Conservation (phyloP, 352 stramenopile species). For the Phytophthora hibernalis region DNA sequence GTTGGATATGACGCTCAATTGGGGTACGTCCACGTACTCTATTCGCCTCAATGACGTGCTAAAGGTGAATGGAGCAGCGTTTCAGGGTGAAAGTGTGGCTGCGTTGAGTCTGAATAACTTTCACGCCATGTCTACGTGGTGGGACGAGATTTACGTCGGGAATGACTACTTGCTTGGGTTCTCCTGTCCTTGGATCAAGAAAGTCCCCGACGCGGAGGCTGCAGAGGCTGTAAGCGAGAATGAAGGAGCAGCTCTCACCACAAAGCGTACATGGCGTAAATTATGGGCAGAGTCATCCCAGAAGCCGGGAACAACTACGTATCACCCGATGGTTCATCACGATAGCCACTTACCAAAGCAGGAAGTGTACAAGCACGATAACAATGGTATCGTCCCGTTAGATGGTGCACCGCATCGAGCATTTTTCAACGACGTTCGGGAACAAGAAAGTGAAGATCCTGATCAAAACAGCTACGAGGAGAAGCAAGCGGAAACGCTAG, state of each 20-base stretch:
- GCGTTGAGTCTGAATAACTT: slow-evolving; percentile 85
- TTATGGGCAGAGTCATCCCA: slow-evolving; percentile 55
- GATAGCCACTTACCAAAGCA: slow-evolving; percentile 85
- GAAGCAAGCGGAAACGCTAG: slow-evolving; percentile 17
- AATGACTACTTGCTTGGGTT: slow-evolving; percentile 93
- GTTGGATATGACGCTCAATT: slow-evolving; percentile 93
- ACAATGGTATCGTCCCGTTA: slow-evolving; percentile 80
- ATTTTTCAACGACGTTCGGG: slow-evolving; percentile 82
- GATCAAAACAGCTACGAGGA: slow-evolving; percentile 57
- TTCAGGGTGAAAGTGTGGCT: slow-evolving; percentile 54
- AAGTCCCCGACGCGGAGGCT: slow-evolving; percentile 8
- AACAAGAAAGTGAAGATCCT: slow-evolving; percentile 50
- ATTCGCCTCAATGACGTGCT: slow-evolving; percentile 93
- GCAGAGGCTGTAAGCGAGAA: slow-evolving; percentile 21
- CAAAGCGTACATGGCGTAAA: slow-evolving; percentile 55
- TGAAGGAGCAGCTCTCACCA: slow-evolving; percentile 48
- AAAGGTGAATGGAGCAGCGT: slow-evolving; percentile 62
- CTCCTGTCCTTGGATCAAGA: slow-evolving; percentile 69
- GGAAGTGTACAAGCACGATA: slow-evolving; percentile 79
- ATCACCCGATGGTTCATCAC: slow-evolving; percentile 84
- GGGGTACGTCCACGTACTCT: slow-evolving; percentile 78
- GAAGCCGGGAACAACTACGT: slow-evolving; percentile 44
- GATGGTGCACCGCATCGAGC: slow-evolving; percentile 85
- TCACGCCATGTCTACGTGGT: slow-evolving; percentile 89
- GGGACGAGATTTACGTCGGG: slow-evolving; percentile 97